Conservation (phyloP, 2,329 filamentous ascomycete species). For the Colletotrichum tofieldiae region DNA sequence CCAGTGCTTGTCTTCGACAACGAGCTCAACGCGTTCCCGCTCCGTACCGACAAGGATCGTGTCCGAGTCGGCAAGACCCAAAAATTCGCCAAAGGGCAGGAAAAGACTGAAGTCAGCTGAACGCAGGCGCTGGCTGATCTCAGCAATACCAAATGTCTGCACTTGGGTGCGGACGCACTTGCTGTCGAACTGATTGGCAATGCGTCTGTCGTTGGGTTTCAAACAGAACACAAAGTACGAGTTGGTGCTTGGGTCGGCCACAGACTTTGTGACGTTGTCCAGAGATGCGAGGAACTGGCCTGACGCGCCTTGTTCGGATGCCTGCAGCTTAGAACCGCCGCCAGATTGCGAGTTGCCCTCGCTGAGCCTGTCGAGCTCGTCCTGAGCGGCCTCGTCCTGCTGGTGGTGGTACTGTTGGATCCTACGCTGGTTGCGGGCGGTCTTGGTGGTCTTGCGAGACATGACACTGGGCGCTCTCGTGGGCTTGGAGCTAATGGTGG, state of each 20-base stretch:
- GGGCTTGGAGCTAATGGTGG: constrained; percentile 95
- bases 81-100: constrained; percentile 94
- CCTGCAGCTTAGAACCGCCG: constrained; percentile 56
- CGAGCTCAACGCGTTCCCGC: constrained; percentile 89
- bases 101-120: constrained; percentile 97
- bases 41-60: constrained; percentile 92
- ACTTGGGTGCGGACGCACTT: constrained; percentile 97
- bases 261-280: constrained; percentile 90
- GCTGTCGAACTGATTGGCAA: constrained; percentile 99
- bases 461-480: constrained; percentile 94
- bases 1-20: constrained; percentile 95
- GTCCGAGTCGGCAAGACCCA: constrained; percentile 89
- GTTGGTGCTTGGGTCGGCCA: constrained; percentile 88
- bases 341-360: constrained; percentile 64
- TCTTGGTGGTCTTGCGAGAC: constrained; percentile 77
- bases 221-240: constrained; percentile 97
- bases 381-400: constrained; percentile 56
- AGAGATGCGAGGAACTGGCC: constrained; percentile 92
- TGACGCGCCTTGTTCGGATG: constrained; percentile 80
- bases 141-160: constrained; percentile 95
- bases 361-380: constrained; percentile 65
- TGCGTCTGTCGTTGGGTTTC: constrained; percentile 96
- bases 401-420: constrained; percentile 56
- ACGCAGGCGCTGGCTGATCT: constrained; percentile 93
- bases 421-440: constrained; percentile 48